Evolutionary conservation across 805 yeast species (phyloP).

Genomic region (Hanseniaspora guilliermondii): DNA sequence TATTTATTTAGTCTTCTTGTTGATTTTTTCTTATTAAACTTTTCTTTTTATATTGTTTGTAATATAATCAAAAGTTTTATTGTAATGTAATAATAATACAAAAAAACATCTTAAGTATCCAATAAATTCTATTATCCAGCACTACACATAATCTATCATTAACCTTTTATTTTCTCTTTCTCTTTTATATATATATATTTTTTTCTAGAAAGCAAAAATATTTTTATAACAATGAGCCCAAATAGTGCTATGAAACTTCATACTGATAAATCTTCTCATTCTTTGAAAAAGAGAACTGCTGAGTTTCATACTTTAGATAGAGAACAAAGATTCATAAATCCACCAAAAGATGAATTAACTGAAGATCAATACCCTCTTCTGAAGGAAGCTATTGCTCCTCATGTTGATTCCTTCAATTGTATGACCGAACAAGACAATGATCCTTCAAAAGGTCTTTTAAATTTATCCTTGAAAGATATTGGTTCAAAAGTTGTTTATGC

Average conservation of each 20-base stretch:
- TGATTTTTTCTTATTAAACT: too few relatives aligned
- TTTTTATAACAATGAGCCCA: conserved; percentile 21
- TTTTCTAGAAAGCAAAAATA: background rate
- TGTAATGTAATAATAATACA: too few relatives aligned
- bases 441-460: conserved; percentile 46
- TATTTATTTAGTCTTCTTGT: too few relatives aligned
- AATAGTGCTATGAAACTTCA: conserved; percentile 15
- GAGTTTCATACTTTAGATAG: conserved; percentile 65
- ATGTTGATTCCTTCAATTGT: conserved; percentile 91
- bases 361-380: conserved; percentile 48
- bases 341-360: conserved; percentile 75
- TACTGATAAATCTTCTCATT: background rate
- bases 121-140: too few relatives aligned
- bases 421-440: conserved; percentile 79
- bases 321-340: conserved; percentile 71
- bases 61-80: too few relatives aligned
- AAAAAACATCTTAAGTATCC: too few relatives aligned
- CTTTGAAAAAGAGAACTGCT: conserved; percentile 31
- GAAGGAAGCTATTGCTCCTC: conserved; percentile 85
- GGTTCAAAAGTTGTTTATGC: conserved; percentile 81
- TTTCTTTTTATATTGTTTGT: too few relatives aligned
- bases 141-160: too few relatives aligned
- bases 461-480: conserved; percentile 76
- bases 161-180: too few relatives aligned
- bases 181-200: too few relatives aligned